Base-by-base conservation (phyloP, 495 filamentous ascomycete species). In the Thermochaetoides thermophila region DNA sequence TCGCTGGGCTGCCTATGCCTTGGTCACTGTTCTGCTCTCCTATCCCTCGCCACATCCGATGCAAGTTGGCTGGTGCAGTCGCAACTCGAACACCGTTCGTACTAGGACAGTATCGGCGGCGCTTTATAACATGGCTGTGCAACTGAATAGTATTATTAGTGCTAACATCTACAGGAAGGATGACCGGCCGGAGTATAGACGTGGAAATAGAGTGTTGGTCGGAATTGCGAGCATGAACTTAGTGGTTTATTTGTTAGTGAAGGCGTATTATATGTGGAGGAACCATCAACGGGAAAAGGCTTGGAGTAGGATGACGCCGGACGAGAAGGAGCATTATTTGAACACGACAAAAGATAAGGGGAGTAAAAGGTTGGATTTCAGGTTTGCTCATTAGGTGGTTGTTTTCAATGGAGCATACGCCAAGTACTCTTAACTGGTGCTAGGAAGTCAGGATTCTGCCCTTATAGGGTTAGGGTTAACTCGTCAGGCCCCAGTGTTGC, bases 121-220 rank as follows among this genome's bases (percentile, higher is more conserved):
- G 55, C 4, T 65, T 53, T 38, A 75, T 57, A 34, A 75, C 76
- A 35, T 64, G 71, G 22, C 33, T 1, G 41, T 48, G 0, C 46
- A 50, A 15, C 13, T 32, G 0, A 24, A 31, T 18, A 48, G 27
- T 12, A 45, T 38, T 26, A 40, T 29, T 10, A 25, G 26, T 16
- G 21, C 40, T 30, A 45, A 50, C 40, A 49, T 36, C 28, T 50
- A 50, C 34, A 31, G 36, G 26, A 37, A 32, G 42, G 56, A 84
- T 78, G 78, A 63, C 54, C 23, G 77, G 81, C 7, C 81, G 78
- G 48, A 29, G 55, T 68, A 84, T 38, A 65, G 66, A 13, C 66
- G 63, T 0, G 80, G 80, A 0, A 82, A 84, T 46, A 63, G 61
- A 15, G 64, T 68, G 0, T 55, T 84, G 0, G 60, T 85, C n/a